phyloP scores from a whole-genome alignment of 495 filamentous ascomycete species.

The Penicillium dipodomyicola region DNA sequence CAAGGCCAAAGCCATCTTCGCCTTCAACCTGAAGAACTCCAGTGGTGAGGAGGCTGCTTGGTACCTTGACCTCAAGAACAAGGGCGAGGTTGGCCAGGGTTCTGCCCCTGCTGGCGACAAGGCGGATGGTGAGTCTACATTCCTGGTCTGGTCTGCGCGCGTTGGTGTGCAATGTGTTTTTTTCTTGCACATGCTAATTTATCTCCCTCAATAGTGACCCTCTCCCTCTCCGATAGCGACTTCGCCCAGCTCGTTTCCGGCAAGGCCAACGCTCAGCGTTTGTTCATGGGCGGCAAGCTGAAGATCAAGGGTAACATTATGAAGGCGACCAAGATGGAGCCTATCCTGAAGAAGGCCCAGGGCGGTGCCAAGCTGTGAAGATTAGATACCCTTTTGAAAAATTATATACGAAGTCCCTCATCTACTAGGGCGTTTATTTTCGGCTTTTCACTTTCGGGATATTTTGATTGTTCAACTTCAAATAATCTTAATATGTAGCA shows the following conservation, averaged over 20 bases:
- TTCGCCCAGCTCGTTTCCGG: slow-evolving; percentile 79
- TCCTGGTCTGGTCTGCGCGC: not conserved
- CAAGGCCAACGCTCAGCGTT: slow-evolving; percentile 88
- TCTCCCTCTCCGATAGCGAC: slow-evolving; percentile 80
- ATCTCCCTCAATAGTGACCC: slow-evolving; percentile 59
- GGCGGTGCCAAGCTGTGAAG: slow-evolving; percentile 79
- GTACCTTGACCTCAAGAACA: slow-evolving; percentile 94
- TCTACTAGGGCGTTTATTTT: slow-evolving; percentile 28
- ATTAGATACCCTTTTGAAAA: slow-evolving; percentile 37
- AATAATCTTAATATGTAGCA: not conserved
- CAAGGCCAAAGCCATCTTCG: slow-evolving; percentile 81
- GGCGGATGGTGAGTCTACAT: slow-evolving; percentile 66
- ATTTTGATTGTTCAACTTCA: slow-evolving; percentile 56
- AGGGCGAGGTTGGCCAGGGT: slow-evolving; percentile 78
- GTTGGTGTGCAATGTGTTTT: not conserved
- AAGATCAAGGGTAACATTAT: slow-evolving; percentile 98
- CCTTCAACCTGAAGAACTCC: slow-evolving; percentile 88
- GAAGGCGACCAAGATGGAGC: slow-evolving; percentile 98
- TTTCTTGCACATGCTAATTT: slow-evolving; percentile 7
- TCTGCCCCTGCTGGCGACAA: slow-evolving; percentile 64
- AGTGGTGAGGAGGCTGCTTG: slow-evolving; percentile 76
- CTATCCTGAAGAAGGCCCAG: slow-evolving; percentile 86
- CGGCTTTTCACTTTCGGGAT: slow-evolving; percentile 56
- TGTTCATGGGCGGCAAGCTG: slow-evolving; percentile 96
- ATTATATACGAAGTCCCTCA: slow-evolving; percentile 3